These are phyloP conservation scores for Cyanidioschyzon merolae DNA, from an alignment of 23 red algal species.

Conservation along the genomic window DNA sequence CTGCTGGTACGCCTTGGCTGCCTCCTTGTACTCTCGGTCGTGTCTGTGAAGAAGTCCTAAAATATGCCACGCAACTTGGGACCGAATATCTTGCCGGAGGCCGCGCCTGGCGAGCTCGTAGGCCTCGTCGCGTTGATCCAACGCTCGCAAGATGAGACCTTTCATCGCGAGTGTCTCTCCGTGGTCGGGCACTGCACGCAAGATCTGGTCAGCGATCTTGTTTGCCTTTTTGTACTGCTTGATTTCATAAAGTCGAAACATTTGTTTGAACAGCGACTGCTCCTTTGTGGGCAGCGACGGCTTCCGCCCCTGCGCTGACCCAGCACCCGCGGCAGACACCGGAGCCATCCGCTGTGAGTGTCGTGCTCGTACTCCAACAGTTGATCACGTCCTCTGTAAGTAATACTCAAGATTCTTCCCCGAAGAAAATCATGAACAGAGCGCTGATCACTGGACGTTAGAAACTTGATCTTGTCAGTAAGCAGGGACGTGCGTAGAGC, in stretches of 20 bases:
- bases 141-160: conserved; percentile 51
- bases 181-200: conserved; percentile 78
- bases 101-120: conserved; percentile 65
- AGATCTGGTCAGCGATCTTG: conserved; percentile 77
- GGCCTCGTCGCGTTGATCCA: conserved; percentile 74
- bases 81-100: conserved; percentile 55
- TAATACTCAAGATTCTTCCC: too few species aligned
- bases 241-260: conserved; percentile 74
- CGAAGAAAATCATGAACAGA: too few species aligned
- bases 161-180: conserved; percentile 98
- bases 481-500: too few species aligned
- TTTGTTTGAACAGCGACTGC: conserved; percentile 59
- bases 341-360: neutral
- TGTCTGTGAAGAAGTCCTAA: conserved; percentile 81
- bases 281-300: conserved; percentile 68
- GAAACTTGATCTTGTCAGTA: too few species aligned
- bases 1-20: conserved; percentile 77
- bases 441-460: too few species aligned
- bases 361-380: neutral
- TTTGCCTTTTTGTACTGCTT: conserved; percentile 95
- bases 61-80: conserved; percentile 88
- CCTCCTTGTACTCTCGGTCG: conserved; percentile 76
- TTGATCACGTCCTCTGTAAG: too few species aligned
- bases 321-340: neutral
- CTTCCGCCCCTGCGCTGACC: neutral